Evolutionary conservation across 306 rosid species (phyloP).

Genomic region (Lotus japonicus): DNA sequence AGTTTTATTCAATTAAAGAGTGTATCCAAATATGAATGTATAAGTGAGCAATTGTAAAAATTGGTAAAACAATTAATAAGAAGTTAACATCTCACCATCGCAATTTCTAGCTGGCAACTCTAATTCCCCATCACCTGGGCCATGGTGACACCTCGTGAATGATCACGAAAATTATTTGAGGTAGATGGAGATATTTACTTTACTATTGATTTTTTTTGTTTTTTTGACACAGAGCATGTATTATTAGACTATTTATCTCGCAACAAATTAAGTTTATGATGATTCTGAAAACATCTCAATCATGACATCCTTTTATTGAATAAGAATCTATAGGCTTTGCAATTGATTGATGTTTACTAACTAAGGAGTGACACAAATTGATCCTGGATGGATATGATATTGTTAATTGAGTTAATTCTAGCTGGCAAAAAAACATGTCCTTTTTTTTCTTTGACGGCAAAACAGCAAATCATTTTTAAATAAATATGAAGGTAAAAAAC

Average conservation of each 20-base stretch:
- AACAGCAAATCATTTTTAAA: no score
- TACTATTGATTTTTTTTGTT: no score
- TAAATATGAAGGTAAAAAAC: no score
- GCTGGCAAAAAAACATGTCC: neutral
- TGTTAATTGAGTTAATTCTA: neutral
- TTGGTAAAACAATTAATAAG: neutral
- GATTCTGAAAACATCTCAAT: neutral
- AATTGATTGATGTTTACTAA: slow-evolving; percentile 8
- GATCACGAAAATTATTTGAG: neutral
- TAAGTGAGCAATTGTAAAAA: neutral
- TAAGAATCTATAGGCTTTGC: neutral
- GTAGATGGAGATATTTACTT: neutral
- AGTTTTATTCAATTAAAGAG: no score
- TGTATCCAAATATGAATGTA: no score
- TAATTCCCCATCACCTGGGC: neutral
- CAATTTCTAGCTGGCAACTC: slow-evolving; percentile 12
- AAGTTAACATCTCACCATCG: neutral
- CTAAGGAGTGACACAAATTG: neutral
- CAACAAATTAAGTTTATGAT: no score
- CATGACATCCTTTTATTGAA: neutral
- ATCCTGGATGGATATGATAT: no score
- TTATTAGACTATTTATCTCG: no score
- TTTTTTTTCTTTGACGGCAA: no score
- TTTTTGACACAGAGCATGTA: no score
- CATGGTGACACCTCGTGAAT: neutral